phyloP scores from a whole-genome alignment of 78 protist genomes.

The Ministeria vibrans region DNA sequence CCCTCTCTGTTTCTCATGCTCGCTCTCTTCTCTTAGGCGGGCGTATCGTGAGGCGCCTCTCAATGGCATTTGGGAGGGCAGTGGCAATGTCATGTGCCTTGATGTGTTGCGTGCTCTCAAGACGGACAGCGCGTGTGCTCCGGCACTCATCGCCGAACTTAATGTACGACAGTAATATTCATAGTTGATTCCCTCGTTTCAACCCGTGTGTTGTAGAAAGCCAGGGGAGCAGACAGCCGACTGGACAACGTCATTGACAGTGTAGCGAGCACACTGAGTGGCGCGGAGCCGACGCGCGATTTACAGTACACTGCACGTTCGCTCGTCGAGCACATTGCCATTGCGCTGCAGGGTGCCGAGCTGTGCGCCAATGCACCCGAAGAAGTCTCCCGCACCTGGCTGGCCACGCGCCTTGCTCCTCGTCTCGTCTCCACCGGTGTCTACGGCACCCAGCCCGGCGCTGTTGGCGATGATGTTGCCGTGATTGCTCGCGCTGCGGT shows the following conservation, averaged over 20 bases:
- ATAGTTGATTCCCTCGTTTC: too few relatives aligned
- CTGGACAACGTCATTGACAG: background rate
- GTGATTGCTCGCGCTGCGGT: too few relatives aligned
- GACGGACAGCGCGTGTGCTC: background rate
- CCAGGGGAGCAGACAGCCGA: background rate
- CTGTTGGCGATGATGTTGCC: too few relatives aligned
- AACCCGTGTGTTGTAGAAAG: too few relatives aligned
- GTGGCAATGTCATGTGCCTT: conserved; percentile 28
- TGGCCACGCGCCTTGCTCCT: too few relatives aligned
- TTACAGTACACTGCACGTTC: background rate
- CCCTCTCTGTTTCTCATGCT: too few relatives aligned
- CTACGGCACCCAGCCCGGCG: too few relatives aligned
- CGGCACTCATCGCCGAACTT: background rate
- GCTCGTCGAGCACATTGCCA: background rate
- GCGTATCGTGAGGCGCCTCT: conserved; percentile 33
- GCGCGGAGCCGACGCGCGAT: background rate
- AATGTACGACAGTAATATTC: too few relatives aligned
- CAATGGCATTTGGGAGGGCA: conserved; percentile 39
- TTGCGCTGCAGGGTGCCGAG: background rate
- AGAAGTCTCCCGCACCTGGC: too few relatives aligned
- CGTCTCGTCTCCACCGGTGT: too few relatives aligned
- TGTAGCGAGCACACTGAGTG: background rate
- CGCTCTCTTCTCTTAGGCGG: too few relatives aligned
- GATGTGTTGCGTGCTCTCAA: conserved; percentile 13
- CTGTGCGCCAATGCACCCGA: background rate